These are phyloP conservation scores for Saccharomycopsis amapae DNA, from an alignment of 805 yeast genomes.

Conservation along the genomic window DNA sequence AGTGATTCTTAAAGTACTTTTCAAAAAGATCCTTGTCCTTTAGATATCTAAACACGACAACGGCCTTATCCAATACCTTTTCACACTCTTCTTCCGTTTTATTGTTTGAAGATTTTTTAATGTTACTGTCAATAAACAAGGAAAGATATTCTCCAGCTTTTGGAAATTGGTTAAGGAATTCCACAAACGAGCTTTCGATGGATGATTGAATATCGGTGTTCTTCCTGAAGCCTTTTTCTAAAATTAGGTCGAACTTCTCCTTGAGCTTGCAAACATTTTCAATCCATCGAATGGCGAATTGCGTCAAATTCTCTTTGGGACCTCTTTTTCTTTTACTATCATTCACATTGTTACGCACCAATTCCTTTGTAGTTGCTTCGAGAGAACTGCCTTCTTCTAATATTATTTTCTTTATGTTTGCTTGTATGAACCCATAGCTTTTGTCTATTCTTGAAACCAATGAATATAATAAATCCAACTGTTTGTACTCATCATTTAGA, in stretches of 20 bases:
- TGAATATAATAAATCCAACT: conserved; percentile 41
- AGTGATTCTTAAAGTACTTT: conserved; percentile 73
- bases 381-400: conserved; percentile 39
- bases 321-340: conserved; percentile 16
- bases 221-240: conserved; percentile 41
- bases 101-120: conserved; percentile 31
- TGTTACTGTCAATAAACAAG: conserved; percentile 9
- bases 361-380: conserved; percentile 23
- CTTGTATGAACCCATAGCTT: conserved; percentile 42
- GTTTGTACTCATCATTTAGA: conserved; percentile 35
- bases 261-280: conserved; percentile 47
- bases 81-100: conserved; percentile 39
- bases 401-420: conserved; percentile 41
- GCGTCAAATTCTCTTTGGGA: conserved; percentile 32
- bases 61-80: conserved; percentile 44
- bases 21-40: conserved; percentile 84
- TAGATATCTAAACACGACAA: conserved; percentile 57
- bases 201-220: conserved; percentile 46
- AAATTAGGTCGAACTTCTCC: conserved; percentile 42
- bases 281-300: conserved; percentile 64
- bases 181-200: conserved; percentile 54
- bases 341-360: conserved; percentile 23
- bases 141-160: conserved; percentile 10
- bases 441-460: conserved; percentile 48
- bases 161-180: conserved; percentile 38